A percentile compares a stretch with the other conserved stretches of the same genome.
phyloP scores from a whole-genome alignment of 2,329 filamentous ascomycete genomes.

The Passalora sequoiae region DNA sequence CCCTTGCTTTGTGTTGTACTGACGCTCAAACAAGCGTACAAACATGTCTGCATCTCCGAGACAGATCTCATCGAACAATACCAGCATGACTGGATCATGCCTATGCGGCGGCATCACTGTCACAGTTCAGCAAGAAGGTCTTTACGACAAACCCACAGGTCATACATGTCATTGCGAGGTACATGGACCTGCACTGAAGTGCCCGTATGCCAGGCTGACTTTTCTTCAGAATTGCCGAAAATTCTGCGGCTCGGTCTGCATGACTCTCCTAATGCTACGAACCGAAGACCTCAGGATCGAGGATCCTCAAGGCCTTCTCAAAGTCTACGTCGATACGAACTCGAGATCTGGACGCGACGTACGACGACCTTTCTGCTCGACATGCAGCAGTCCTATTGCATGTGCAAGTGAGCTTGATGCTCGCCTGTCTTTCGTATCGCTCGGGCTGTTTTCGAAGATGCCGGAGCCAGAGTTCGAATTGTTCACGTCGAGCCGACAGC shows the following conservation, averaged over 20 bases:
- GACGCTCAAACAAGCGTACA: too few species aligned
- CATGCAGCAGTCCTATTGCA: constrained; percentile 16
- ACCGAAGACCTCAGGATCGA: constrained; percentile 9
- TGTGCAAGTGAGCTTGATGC: background rate
- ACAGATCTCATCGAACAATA: background rate
- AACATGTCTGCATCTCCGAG: background rate
- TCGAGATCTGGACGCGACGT: constrained; percentile 15
- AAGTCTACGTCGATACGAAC: constrained; percentile 15
- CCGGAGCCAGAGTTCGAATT: constrained; percentile 18
- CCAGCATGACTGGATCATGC: constrained; percentile 16
- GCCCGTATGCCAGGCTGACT: background rate
- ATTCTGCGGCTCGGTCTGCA: constrained; percentile 32
- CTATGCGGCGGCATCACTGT: constrained; percentile 32
- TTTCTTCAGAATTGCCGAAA: constrained; percentile 41
- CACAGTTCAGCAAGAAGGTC: constrained; percentile 32
- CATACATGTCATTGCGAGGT: constrained; percentile 42
- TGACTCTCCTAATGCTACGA: constrained; percentile 11
- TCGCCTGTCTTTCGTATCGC: constrained; percentile 12
- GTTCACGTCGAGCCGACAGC: constrained; percentile 4
- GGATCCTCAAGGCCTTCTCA: constrained; percentile 14
- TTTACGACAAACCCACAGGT: constrained; percentile 39
- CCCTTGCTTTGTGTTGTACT: too few species aligned
- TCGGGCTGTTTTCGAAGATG: constrained; percentile 17
- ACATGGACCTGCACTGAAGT: background rate
- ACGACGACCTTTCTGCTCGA: constrained; percentile 17